Percentiles rank a stretch among this genome's conserved stretches.
These are phyloP conservation scores for Lasiodiplodia hormozganensis DNA, from an alignment of 2,329 filamentous ascomycete species.

Conservation along the genomic window DNA sequence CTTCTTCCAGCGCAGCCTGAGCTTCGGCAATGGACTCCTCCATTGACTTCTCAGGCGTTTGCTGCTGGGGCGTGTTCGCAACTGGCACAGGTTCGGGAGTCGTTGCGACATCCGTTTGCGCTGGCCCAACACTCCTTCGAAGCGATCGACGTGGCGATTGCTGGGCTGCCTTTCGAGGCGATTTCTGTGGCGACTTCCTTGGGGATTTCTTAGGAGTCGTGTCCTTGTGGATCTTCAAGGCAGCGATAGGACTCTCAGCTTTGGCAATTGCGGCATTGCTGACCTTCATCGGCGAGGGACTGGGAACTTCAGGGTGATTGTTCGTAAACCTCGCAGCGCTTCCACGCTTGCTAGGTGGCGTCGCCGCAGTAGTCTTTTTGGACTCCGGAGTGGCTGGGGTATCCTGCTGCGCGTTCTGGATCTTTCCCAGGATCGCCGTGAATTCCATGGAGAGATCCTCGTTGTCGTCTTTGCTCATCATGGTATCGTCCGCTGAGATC, in stretches of 20 bases:
- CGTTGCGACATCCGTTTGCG: slow-evolving; percentile 31
- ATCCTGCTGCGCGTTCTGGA: slow-evolving; percentile 37
- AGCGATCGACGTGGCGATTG: slow-evolving; percentile 39
- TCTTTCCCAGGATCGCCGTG: slow-evolving; percentile 56
- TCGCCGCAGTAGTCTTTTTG: slow-evolving; percentile 12
- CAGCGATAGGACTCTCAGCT: slow-evolving; percentile 7
- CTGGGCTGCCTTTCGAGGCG: slow-evolving; percentile 36
- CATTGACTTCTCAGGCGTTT: background rate
- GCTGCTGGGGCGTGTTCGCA: background rate
- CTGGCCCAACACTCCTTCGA: slow-evolving; percentile 34
- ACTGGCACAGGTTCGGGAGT: slow-evolving; percentile 36
- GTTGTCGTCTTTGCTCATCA: slow-evolving; percentile 39
- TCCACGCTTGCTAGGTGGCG: slow-evolving; percentile 29
- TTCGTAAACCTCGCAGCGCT: slow-evolving; percentile 28
- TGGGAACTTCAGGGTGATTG: slow-evolving; percentile 28
- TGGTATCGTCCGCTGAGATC: slow-evolving; percentile 4
- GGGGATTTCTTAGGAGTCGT: slow-evolving; percentile 37
- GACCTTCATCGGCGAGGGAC: slow-evolving; percentile 27
- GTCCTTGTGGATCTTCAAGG: slow-evolving; percentile 35
- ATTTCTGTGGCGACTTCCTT: slow-evolving; percentile 34
- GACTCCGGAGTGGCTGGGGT: slow-evolving; percentile 33
- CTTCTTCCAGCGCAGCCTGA: background rate
- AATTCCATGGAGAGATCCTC: slow-evolving; percentile 62
- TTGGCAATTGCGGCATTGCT: slow-evolving; percentile 22
- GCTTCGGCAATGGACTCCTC: background rate